Percentiles rank a stretch among this genome's conserved stretches.
Evolutionary conservation across 2,329 filamentous ascomycete species (phyloP).

Genomic region (Pseudogymnoascus pannorum): DNA sequence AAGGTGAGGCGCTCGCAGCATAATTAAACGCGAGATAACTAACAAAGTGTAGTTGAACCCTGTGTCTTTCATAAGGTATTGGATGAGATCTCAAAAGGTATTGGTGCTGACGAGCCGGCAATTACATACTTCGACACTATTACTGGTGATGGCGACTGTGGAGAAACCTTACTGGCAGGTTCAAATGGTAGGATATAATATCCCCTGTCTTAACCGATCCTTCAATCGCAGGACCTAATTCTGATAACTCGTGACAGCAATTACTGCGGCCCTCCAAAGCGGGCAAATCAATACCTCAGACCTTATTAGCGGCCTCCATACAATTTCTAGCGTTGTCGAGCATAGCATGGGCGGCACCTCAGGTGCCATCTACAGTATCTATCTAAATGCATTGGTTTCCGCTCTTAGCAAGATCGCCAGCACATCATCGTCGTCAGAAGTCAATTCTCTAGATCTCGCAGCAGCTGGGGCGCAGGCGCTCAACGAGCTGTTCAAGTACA

Average conservation of each 20-base stretch:
- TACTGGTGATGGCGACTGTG: constrained; percentile 31
- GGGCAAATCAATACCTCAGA: constrained; percentile 20
- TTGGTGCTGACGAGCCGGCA: constrained; percentile 27
- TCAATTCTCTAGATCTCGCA: no score
- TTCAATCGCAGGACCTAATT: background rate
- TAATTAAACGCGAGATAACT: no score
- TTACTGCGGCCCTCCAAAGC: constrained; percentile 20
- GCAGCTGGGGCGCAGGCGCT: no score
- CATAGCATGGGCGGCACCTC: constrained; percentile 33
- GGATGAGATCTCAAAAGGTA: constrained; percentile 12
- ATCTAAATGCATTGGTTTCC: constrained; percentile 1
- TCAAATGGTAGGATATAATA: constrained; percentile 13
- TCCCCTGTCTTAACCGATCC: background rate
- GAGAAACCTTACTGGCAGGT: constrained; percentile 24
- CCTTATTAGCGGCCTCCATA: constrained; percentile 21
- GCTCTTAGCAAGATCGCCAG: no score
- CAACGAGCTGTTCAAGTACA: constrained; percentile 15
- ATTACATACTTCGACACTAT: constrained; percentile 31
- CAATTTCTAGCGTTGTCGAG: constrained; percentile 17
- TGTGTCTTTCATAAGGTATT: no score
- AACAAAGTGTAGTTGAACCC: no score
- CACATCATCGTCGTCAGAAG: no score
- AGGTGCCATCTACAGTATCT: constrained; percentile 23
- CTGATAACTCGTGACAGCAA: constrained; percentile 10
- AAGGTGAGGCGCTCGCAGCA: no score